These are phyloP conservation scores for Globisporangium lucens DNA, from an alignment of 352 stramenopile species.

Conservation along the genomic window DNA sequence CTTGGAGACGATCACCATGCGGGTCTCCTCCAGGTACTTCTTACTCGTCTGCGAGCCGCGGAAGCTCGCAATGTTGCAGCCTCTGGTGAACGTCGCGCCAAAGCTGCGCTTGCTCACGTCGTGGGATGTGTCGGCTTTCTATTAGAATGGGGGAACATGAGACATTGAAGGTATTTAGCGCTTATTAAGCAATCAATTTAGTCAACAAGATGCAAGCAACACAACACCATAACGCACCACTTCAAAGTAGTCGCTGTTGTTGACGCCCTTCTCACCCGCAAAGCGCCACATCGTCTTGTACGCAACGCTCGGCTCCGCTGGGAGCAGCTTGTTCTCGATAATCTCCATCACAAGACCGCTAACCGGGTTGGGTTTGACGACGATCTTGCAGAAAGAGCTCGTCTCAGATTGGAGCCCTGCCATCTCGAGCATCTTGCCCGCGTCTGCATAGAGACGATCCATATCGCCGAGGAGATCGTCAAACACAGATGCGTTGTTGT, in stretches of 20 bases:
- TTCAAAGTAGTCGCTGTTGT: slow-evolving; percentile 6
- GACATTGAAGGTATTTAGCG: too few species aligned
- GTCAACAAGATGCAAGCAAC: not conserved
- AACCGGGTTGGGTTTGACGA: not conserved
- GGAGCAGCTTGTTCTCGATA: slow-evolving; percentile 2
- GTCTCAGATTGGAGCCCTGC: not conserved
- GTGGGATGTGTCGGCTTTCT: not conserved
- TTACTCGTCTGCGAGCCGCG: not conserved
- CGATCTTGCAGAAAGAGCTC: not conserved
- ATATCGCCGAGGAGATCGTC: not conserved
- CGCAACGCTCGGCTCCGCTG: not conserved
- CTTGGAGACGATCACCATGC: slow-evolving; percentile 3
- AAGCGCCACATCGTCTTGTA: slow-evolving; percentile 1
- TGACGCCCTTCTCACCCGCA: not conserved
- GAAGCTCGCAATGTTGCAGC: not conserved
- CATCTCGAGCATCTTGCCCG: not conserved
- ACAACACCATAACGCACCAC: not conserved
- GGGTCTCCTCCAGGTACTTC: not conserved
- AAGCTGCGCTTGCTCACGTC: not conserved
- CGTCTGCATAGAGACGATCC: not conserved
- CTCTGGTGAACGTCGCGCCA: not conserved
- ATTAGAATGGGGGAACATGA: not conserved
- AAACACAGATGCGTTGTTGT: not conserved
- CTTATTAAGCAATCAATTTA: too few species aligned
- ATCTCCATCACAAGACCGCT: not conserved